Evolutionary conservation across 2,329 filamentous ascomycete genomes (phyloP), one percentile per base, ranked within the genome.

Genomic region (Graphilbum fragrans): DNA sequence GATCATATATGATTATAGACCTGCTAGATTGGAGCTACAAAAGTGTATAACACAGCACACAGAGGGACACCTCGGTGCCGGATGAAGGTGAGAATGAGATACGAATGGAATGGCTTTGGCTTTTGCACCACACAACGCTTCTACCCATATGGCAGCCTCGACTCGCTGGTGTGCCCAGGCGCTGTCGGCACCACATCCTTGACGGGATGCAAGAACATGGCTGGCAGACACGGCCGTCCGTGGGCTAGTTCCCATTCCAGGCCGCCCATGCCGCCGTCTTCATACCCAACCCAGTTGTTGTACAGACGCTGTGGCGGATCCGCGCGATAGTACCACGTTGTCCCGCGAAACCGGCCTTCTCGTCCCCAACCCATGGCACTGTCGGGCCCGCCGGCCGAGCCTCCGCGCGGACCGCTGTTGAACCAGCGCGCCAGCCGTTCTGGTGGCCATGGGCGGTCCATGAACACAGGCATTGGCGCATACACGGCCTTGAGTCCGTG

Each of bases 401-500:
- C 66, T 8, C 72, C 73, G 8, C 66, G 66, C 7, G 65, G 64
- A 1, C 74, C 74, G 9, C 71, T 68, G 46, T 80, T 79, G 58
- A 79, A 78, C 67, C 69, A 78, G 46, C 64, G 66, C 23, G 67
- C 66, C 22, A 79, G 56, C 45, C 69, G 69, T 23, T 63, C 58
- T 2, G 69, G 65, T 23, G 62, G 61, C 82, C 82, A 87, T 38
- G 81, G 72, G 46, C 82, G 74, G 58, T 90, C 83, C 53, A 86
- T 84, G 58, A 79, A 88, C 37, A 88, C 74, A 2, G 84, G 83
- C 58, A 88, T 83, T 11, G 84, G 84, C 11, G 77, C 82, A 53
- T 80, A 85, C 4, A 86, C 80, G 5, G 81, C 77, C 61, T 90
- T 90, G 38, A 88, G 66, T 6, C 85, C 83, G 55, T 92, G 82